Base-by-base conservation (phyloP, 345 rosid species). In the Citrus sp. region DNA sequence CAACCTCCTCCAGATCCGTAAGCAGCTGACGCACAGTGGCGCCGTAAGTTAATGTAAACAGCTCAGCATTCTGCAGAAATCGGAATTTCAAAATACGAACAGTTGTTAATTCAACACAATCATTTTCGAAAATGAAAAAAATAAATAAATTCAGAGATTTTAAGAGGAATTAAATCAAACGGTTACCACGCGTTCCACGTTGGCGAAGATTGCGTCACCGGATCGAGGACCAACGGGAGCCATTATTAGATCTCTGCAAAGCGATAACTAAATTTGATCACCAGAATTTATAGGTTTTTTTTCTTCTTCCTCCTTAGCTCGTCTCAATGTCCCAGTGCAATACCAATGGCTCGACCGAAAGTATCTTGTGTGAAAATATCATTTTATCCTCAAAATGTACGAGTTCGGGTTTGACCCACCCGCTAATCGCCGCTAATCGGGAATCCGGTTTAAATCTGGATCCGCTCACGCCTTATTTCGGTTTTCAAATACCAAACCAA, bases 121-220 rank as follows among this genome's bases (percentile, higher is more conserved):
- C 19, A 7, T 55, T 49, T 30, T 49, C 13, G 37, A 9, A 46
- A 72, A 14, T 51, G 24, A 40, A 14, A 49, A 58, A 19, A 3
- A 27, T 27, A 35, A 42, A 12, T 46, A 42, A 42, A 42, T 42
- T 12, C 16, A 54, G 34, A 9, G 34, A 40, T 60, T 25, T 19
- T 2, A 9, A 46, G 8, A 65, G 42, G 4, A 51, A 22, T 7
- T 54, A n/a, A 32, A 71, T 71, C 74, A 21, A 30, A 67, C 30
- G 49, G 37, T 54, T 82, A 93, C 96, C 89, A 92, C 98, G 32
- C 95, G 96, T 73, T 94, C 98, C 9, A 92, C 86, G 69, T 87
- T 90, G 27, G 98, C 89, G 86, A 96, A 96, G 86, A 96, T 89
- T 19, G 99, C 97, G 55, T 96, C 97, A 70, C 99, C 99, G 58